phyloP scores from a whole-genome alignment of 441 rosid genomes.

The Gossypium schwendimanii region DNA sequence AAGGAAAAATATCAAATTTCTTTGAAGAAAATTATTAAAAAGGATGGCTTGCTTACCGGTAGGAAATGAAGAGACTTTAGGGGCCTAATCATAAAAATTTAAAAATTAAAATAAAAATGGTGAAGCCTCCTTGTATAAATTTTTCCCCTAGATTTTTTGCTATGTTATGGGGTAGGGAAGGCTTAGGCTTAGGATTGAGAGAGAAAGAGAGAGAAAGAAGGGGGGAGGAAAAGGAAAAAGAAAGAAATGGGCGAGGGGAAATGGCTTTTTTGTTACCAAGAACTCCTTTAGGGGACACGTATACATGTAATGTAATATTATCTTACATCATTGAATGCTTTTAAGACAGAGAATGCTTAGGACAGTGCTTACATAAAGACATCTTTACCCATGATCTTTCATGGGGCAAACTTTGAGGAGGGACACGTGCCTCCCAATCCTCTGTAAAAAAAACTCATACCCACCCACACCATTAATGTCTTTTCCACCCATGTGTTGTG shows the following conservation, averaged over 20 bases:
- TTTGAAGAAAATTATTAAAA: not conserved
- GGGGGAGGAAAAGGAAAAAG: too few relatives aligned
- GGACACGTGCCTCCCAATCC: slow-evolving; percentile 34
- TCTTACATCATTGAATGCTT: slow-evolving; percentile 29
- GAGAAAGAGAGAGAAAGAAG: too few relatives aligned
- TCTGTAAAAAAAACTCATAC: slow-evolving; percentile 21
- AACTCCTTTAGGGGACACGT: slow-evolving; percentile 33
- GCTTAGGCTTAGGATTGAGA: too few relatives aligned
- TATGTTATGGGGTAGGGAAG: too few relatives aligned
- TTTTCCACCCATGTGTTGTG: not conserved
- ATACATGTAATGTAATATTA: slow-evolving; percentile 14
- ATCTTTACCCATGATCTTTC: slow-evolving; percentile 21
- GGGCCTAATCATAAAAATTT: not conserved
- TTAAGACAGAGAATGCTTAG: slow-evolving; percentile 6
- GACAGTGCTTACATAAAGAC: slow-evolving; percentile 25
- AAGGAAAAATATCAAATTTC: not conserved
- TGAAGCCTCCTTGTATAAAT: not conserved
- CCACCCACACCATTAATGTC: slow-evolving; percentile 16
- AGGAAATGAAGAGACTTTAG: slow-evolving; percentile 18
- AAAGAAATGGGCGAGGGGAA: not conserved
- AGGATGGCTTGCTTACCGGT: slow-evolving; percentile 21
- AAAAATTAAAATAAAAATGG: not conserved
- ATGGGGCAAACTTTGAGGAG: slow-evolving; percentile 21
- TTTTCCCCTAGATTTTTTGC: not conserved
- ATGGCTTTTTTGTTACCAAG: slow-evolving; percentile 17